phyloP scores from a whole-genome alignment of 2,329 filamentous ascomycete species.

The Verticillium nubilum region DNA sequence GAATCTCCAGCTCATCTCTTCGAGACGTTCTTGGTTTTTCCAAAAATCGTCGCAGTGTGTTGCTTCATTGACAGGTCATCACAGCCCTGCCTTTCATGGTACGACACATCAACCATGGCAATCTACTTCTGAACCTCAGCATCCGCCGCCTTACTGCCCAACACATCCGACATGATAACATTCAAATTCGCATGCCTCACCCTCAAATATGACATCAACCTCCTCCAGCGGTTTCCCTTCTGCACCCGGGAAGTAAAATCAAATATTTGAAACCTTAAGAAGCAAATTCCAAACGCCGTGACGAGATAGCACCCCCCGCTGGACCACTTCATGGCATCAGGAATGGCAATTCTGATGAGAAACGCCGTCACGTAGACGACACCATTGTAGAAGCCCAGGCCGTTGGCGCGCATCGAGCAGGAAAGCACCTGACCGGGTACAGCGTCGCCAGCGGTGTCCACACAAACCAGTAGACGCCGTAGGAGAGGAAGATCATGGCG shows the following conservation, averaged over 20 bases:
- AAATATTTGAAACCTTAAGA: slow-evolving; percentile 19
- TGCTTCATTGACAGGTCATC: no score
- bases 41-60: no score
- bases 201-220: slow-evolving; percentile 36
- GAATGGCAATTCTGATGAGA: neutral
- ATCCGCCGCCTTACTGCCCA: neutral
- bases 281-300: neutral
- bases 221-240: slow-evolving; percentile 51
- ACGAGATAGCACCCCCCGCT: neutral
- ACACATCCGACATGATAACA: neutral
- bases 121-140: neutral
- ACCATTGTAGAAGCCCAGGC: slow-evolving; percentile 7
- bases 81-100: no score
- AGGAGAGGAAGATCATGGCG: slow-evolving; percentile 11
- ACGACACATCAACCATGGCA: neutral
- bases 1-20: no score
- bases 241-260: slow-evolving; percentile 48
- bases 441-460: slow-evolving; percentile 41
- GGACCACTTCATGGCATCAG: neutral
- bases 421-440: slow-evolving; percentile 14
- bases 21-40: no score
- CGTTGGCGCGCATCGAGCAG: slow-evolving; percentile 12
- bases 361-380: neutral
- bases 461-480: slow-evolving; percentile 29
- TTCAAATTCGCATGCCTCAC: neutral